Evolutionary conservation across 202 grass and related monocot genomes (phyloP).

Genomic region (Saccharum hybrid): DNA sequence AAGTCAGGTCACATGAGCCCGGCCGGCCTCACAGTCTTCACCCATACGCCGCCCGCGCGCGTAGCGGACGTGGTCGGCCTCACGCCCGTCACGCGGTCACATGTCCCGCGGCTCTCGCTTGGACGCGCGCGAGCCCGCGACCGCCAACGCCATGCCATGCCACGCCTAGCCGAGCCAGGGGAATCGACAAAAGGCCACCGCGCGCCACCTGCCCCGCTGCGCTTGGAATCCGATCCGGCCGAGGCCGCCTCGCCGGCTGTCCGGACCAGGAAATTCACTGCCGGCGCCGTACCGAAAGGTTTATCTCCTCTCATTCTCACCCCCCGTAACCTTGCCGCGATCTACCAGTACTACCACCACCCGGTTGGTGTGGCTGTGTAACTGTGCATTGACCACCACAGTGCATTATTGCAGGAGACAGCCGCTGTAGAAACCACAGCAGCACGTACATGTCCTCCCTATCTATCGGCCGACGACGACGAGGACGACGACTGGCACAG

Average conservation of each 20-base stretch:
- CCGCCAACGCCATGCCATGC: no score
- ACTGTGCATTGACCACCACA: not conserved
- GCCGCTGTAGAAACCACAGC: not conserved
- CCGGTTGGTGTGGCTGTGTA: not conserved
- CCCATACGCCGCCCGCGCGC: no score
- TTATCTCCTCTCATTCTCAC: no score
- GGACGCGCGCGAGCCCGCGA: not conserved
- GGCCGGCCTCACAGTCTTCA: not conserved
- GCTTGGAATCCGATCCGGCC: conserved; percentile 14
- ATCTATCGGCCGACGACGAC: no score
- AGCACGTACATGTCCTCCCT: no score
- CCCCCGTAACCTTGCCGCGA: not conserved
- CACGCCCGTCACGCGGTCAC: conserved; percentile 32
- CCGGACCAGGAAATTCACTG: not conserved
- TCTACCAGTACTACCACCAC: not conserved
- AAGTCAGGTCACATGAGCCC: not conserved
- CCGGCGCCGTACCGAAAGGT: no score
- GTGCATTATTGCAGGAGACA: not conserved
- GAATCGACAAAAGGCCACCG: conserved; percentile 43
- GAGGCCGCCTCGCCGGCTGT: not conserved
- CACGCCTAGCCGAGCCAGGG: not conserved
- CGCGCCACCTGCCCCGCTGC: conserved; percentile 14
- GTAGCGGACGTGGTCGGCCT: conserved; percentile 29
- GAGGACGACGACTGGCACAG: no score
- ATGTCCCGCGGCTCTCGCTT: not conserved